A percentile compares a stretch with the other conserved stretches of the same genome.
phyloP scores from a whole-genome alignment of 257 asterid genomes.

The Capsicum rhomboideum region DNA sequence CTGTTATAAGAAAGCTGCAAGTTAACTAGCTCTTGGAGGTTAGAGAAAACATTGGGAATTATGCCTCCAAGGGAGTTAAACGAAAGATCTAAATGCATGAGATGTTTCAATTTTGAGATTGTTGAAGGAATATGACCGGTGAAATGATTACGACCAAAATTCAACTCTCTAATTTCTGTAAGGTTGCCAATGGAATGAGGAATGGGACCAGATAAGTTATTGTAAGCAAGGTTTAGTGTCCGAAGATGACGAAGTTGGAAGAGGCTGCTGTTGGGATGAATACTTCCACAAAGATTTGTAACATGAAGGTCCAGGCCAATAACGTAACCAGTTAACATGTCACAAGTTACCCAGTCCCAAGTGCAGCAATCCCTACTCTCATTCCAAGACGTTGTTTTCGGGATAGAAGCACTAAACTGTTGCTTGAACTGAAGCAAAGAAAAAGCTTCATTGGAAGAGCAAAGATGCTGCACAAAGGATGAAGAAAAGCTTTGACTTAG shows the following conservation, averaged over 20 bases:
- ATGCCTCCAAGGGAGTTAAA: too few relatives aligned
- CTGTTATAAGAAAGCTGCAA: too few relatives aligned
- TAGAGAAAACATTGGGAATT: too few relatives aligned
- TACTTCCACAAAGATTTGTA: neutral
- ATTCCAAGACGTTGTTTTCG: neutral
- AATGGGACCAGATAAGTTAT: neutral
- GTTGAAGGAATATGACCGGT: too few relatives aligned
- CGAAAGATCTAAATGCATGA: too few relatives aligned
- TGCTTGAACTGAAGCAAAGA: neutral
- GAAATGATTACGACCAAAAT: too few relatives aligned
- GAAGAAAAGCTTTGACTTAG: neutral
- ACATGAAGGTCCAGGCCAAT: neutral
- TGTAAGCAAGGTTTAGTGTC: neutral
- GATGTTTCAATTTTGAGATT: too few relatives aligned
- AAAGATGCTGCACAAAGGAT: neutral
- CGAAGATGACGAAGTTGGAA: neutral
- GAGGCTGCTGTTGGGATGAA: neutral
- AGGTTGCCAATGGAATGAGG: too few relatives aligned
- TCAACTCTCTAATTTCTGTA: too few relatives aligned
- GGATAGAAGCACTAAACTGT: neutral
- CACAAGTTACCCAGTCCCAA: neutral
- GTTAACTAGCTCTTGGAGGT: too few relatives aligned
- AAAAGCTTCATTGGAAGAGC: neutral
- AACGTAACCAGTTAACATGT: neutral
- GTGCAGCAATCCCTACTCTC: neutral